Evolutionary conservation across 1,284 basidiomycete genomes (phyloP).

Genomic region (Lignosus rhinocerotis): DNA sequence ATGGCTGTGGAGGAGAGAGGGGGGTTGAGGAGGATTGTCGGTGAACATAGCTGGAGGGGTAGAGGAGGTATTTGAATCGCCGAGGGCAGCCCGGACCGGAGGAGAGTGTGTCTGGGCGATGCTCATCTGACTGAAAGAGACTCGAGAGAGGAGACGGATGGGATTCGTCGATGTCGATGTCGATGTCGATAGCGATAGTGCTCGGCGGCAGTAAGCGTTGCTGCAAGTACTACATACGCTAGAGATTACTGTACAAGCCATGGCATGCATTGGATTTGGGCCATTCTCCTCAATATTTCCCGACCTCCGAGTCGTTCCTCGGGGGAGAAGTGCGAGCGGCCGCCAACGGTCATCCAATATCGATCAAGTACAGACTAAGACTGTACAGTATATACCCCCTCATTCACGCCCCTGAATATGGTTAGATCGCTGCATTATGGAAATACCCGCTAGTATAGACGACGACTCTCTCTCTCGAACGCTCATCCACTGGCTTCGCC

Average conservation of each 20-base stretch:
- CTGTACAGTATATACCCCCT: not conserved
- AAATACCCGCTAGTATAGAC: not conserved
- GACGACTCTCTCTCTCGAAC: too few relatives aligned
- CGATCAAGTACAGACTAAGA: too few relatives aligned
- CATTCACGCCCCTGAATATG: conserved; percentile 5
- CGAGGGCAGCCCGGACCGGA: conserved; percentile 24
- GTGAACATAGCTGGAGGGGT: not conserved
- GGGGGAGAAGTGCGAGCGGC: too few relatives aligned
- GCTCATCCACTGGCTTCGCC: too few relatives aligned
- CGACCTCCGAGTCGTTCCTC: too few relatives aligned
- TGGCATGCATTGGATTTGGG: too few relatives aligned
- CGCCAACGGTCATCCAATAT: too few relatives aligned
- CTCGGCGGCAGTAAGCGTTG: not conserved
- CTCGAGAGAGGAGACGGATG: conserved; percentile 10
- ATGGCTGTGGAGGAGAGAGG: conserved; percentile 37
- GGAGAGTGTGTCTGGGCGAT: conserved; percentile 11
- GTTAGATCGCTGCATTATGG: conserved; percentile 4
- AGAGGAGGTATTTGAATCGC: conserved; percentile 20
- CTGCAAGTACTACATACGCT: not conserved
- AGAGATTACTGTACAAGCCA: too few relatives aligned
- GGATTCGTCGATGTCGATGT: not conserved
- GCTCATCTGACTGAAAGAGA: conserved; percentile 22
- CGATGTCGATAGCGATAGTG: conserved; percentile 17
- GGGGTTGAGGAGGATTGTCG: conserved; percentile 9
- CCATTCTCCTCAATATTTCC: too few relatives aligned